Evolutionary conservation across 768 basidiomycete genomes (phyloP).

Genomic region (Tylopilus sp.): DNA sequence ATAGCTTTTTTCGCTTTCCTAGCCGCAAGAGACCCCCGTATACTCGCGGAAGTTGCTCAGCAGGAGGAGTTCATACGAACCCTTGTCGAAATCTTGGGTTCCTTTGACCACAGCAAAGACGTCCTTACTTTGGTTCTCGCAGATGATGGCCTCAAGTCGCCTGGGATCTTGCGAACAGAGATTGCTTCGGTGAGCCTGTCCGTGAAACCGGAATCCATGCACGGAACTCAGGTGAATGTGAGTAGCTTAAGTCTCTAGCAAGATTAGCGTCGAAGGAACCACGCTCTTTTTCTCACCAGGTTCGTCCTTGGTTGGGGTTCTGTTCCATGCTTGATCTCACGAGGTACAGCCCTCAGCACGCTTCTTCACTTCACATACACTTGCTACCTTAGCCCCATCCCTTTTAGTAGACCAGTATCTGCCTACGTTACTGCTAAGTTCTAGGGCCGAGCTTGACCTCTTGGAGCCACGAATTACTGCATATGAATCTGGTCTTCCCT

Average conservation of each 20-base stretch:
- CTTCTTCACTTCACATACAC: slow-evolving; percentile 48
- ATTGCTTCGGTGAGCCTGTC: slow-evolving; percentile 44
- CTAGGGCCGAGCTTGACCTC: slow-evolving; percentile 38
- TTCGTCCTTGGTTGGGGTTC: slow-evolving; percentile 3
- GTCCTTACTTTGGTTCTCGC: slow-evolving; percentile 44
- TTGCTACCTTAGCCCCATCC: slow-evolving; percentile 48
- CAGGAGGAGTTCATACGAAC: slow-evolving; percentile 36
- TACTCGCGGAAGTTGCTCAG: slow-evolving; percentile 52
- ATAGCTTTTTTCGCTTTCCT: slow-evolving; percentile 61
- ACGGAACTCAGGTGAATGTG: slow-evolving; percentile 5
- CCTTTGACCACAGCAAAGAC: slow-evolving; percentile 38
- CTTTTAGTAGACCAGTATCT: slow-evolving; percentile 35
- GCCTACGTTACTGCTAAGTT: slow-evolving; percentile 28
- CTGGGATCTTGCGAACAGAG: slow-evolving; percentile 58
- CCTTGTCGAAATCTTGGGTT: slow-evolving; percentile 42
- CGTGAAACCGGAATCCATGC: not conserved
- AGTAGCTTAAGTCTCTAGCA: slow-evolving; percentile 36
- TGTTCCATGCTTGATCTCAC: slow-evolving; percentile 5
- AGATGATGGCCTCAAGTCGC: slow-evolving; percentile 46
- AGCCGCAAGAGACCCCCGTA: slow-evolving; percentile 54
- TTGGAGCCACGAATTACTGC: slow-evolving; percentile 38
- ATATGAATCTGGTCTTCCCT: slow-evolving; percentile 39
- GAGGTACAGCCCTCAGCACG: slow-evolving; percentile 47
- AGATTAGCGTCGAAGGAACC: slow-evolving; percentile 36
- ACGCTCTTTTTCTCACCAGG: slow-evolving; percentile 20